phyloP scores from a whole-genome alignment of 176 grass and related monocot genomes.

The Leersia perrieri region DNA sequence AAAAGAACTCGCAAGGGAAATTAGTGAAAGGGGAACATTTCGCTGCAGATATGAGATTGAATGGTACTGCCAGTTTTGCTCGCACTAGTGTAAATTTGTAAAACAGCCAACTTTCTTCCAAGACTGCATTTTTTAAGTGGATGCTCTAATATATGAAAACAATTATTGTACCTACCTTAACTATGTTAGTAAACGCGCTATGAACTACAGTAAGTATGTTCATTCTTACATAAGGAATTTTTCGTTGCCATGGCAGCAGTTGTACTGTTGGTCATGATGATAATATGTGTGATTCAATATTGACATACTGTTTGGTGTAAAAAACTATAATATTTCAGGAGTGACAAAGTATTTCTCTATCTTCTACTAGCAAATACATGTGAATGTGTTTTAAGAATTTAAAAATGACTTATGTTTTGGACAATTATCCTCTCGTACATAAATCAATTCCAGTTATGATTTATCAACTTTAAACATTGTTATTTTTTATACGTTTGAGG shows the following conservation, averaged over 20 bases:
- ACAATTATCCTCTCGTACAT: not conserved
- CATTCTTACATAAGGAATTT: not conserved
- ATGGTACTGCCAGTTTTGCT: not conserved
- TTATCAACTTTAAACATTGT: not conserved
- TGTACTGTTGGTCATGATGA: not conserved
- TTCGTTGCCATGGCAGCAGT: not conserved
- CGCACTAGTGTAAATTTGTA: not conserved
- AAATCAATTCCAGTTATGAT: not conserved
- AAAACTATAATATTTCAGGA: not conserved
- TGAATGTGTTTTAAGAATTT: not conserved
- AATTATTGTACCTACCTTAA: not conserved
- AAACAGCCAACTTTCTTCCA: not conserved
- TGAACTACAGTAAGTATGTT: not conserved
- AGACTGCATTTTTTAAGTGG: not conserved
- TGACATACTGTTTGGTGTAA: not conserved
- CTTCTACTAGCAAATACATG: not conserved
- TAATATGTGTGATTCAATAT: not conserved
- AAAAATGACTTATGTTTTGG: not conserved
- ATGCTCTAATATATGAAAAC: not conserved
- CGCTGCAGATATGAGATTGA: not conserved
- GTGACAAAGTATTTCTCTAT: not conserved
- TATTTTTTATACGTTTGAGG: not conserved
- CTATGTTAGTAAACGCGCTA: not conserved
- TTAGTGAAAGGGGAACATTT: not conserved
- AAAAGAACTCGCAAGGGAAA: not conserved